Evolutionary conservation across 2,329 filamentous ascomycete genomes (phyloP).

Genomic region (Pleurostoma richardsiae): DNA sequence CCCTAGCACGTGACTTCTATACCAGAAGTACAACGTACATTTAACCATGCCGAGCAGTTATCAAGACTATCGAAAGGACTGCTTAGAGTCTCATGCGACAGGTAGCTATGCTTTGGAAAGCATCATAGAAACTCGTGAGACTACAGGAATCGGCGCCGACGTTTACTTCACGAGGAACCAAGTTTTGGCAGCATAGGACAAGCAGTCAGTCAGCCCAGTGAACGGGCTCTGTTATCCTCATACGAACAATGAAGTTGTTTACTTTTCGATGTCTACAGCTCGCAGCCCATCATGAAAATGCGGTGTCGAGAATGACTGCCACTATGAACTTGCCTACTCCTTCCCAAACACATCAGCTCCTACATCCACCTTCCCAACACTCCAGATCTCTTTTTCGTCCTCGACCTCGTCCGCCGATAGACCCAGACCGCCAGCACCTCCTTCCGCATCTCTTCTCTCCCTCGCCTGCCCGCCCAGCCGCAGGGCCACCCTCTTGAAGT

Average conservation of each 20-base stretch:
- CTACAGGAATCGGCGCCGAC: too few relatives aligned
- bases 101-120: too few relatives aligned
- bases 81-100: too few relatives aligned
- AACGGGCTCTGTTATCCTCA: not conserved
- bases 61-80: too few relatives aligned
- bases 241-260: conserved; percentile 18
- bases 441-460: conserved; percentile 87
- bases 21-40: too few relatives aligned
- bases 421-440: conserved; percentile 79
- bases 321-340: conserved; percentile 12
- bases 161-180: too few relatives aligned
- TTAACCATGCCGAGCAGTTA: too few relatives aligned
- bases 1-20: conserved; percentile 7
- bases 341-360: conserved; percentile 53
- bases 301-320: too few relatives aligned
- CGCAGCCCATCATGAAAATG: too few relatives aligned
- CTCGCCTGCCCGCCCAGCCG: conserved; percentile 80
- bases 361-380: conserved; percentile 83
- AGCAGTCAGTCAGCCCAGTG: too few relatives aligned
- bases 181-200: too few relatives aligned
- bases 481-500: conserved; percentile 90
- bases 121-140: too few relatives aligned
- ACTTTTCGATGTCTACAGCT: not conserved
- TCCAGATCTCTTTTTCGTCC: conserved; percentile 94
- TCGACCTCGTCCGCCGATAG: conserved; percentile 87